These are phyloP conservation scores for Neurospora africana DNA, from an alignment of 495 filamentous ascomycete species.

Conservation along the genomic window DNA sequence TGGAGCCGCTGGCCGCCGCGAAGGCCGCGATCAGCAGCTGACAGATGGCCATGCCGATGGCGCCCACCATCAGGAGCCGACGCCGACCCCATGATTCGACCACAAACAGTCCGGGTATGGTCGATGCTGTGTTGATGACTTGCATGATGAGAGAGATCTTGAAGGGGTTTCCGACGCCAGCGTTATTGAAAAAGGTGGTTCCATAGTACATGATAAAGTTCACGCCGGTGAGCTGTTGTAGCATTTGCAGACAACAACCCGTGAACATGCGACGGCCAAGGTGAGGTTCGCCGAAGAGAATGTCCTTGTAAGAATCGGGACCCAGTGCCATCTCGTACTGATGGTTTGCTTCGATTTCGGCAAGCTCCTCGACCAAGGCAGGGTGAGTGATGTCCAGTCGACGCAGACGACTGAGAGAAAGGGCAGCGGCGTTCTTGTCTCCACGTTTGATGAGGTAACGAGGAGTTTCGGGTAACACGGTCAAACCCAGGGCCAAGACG, in stretches of 20 bases:
- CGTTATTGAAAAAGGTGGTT: conserved; percentile 63
- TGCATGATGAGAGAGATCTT: conserved; percentile 63
- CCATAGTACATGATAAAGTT: conserved; percentile 67
- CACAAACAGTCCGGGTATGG: conserved; percentile 61
- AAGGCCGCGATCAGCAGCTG: conserved; percentile 65
- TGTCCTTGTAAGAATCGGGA: conserved; percentile 61
- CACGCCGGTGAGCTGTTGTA: conserved; percentile 49
- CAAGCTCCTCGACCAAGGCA: conserved; percentile 64
- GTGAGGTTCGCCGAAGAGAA: conserved; percentile 50
- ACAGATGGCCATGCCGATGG: conserved; percentile 62
- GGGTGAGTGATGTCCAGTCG: conserved; percentile 68
- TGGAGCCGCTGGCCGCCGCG: conserved; percentile 40
- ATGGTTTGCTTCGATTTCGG: conserved; percentile 84
- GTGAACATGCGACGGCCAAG: conserved; percentile 45
- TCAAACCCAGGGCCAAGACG: conserved; percentile 61
- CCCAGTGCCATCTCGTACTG: conserved; percentile 75
- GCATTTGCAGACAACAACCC: conserved; percentile 47
- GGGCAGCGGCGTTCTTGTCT: conserved; percentile 56
- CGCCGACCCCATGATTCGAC: conserved; percentile 72
- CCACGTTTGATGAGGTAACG: conserved; percentile 77
- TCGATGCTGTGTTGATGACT: conserved; percentile 65
- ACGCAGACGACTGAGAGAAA: conserved; percentile 64
- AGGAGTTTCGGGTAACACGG: conserved; percentile 76
- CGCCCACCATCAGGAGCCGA: conserved; percentile 60
- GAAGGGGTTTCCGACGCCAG: conserved; percentile 55